phyloP scores from a whole-genome alignment of 352 stramenopile species.

The Bremia lactucae region DNA sequence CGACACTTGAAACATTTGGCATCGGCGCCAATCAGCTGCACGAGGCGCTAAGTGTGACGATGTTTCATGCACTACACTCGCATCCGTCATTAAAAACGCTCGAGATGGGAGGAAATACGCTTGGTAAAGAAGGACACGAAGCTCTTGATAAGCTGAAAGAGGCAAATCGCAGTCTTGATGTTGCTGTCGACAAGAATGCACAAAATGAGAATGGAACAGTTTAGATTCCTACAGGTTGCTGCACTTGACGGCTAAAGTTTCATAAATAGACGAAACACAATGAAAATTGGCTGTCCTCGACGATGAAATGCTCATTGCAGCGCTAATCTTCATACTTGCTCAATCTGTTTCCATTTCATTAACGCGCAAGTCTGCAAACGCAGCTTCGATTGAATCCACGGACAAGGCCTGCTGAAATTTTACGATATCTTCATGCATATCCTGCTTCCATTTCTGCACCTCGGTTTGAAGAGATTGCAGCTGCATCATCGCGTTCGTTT shows the following conservation, averaged over 20 bases:
- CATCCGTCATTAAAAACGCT: constrained; percentile 66
- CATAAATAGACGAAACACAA: constrained; percentile 19
- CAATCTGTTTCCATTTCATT: constrained; percentile 20
- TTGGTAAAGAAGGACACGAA: constrained; percentile 49
- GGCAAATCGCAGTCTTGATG: constrained; percentile 49
- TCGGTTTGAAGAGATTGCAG: constrained; percentile 55
- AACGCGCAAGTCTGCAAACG: constrained; percentile 28
- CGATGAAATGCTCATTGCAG: constrained; percentile 1
- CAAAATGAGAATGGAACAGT: constrained; percentile 59
- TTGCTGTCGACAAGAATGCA: constrained; percentile 72
- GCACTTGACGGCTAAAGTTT: constrained; percentile 17
- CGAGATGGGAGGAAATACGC: constrained; percentile 76
- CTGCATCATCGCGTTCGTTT: constrained; percentile 43
- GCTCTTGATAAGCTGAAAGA: constrained; percentile 51
- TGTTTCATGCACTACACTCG: constrained; percentile 55
- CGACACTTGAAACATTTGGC: constrained; percentile 45
- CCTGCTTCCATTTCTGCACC: constrained; percentile 60
- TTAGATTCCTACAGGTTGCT: constrained; percentile 12
- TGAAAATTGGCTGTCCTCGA: constrained; percentile 8
- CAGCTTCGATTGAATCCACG: constrained; percentile 37
- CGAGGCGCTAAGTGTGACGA: constrained; percentile 35
- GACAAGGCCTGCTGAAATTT: constrained; percentile 52
- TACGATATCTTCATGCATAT: constrained; percentile 59
- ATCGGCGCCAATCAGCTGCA: constrained; percentile 66
- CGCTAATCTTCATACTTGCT: constrained; percentile 1